Evolutionary conservation across 495 filamentous ascomycete genomes (phyloP).

Genomic region (Penicillium parvum): DNA sequence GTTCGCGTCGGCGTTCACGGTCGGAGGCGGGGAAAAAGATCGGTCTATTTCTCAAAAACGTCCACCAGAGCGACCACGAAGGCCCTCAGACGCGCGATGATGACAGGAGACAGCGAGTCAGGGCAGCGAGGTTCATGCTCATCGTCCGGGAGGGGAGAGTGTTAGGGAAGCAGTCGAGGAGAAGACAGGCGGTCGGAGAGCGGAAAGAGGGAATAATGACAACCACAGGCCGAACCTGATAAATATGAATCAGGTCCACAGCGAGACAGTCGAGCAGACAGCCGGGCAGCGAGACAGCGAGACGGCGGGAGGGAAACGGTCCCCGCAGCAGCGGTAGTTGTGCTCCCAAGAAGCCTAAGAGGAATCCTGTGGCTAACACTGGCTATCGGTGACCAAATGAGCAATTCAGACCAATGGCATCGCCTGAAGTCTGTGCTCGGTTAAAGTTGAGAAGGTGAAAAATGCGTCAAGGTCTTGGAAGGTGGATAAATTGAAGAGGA

Average conservation of each 20-base stretch:
- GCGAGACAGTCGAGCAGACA: too few species aligned
- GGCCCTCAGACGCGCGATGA: constrained; percentile 21
- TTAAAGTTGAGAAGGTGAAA: constrained; percentile 3
- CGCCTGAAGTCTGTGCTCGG: constrained; percentile 2
- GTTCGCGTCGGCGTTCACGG: too few species aligned
- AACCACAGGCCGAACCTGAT: background rate
- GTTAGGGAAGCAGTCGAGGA: background rate
- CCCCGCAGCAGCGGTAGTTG: constrained; percentile 20
- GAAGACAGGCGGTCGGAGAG: background rate
- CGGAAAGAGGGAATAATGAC: constrained; percentile 4
- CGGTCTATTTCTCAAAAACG: background rate
- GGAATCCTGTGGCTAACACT: constrained; percentile 6
- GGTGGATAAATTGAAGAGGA: background rate
- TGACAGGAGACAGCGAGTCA: constrained; percentile 12
- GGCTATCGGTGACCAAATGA: too few species aligned
- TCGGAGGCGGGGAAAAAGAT: background rate
- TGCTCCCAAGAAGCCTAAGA: too few species aligned
- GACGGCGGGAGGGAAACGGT: constrained; percentile 13
- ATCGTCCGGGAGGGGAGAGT: background rate
- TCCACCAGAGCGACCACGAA: constrained; percentile 20
- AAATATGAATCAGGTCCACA: background rate
- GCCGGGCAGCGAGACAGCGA: too few species aligned
- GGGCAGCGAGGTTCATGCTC: constrained; percentile 22
- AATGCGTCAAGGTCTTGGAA: constrained; percentile 12
- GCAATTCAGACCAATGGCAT: constrained; percentile 6